Base-by-base conservation (phyloP, 768 basidiomycete genomes). In the Amanita phalloides region DNA sequence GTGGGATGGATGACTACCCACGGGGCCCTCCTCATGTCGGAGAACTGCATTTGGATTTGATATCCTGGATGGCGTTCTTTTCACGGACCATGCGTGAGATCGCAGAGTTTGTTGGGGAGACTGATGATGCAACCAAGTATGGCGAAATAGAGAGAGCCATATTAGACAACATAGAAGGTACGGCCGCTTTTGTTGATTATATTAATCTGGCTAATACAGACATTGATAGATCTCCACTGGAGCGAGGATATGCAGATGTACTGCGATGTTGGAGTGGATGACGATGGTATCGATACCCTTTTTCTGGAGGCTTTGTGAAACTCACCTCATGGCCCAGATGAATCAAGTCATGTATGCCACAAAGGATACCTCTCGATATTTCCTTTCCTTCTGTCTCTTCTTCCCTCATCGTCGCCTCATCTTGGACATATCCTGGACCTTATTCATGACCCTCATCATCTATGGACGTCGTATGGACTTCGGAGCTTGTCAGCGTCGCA, bases 31-130 rank as follows among this genome's bases (percentile, higher is more conserved):
- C 94, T 5, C 90, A 93, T 61, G 75, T 82, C 1, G 94, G 95
- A 45, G 94, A 97, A 68, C 71, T 98, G 44, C 94, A 98, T 64
- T 65, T 97, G 53, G 94, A 98, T 66, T 68, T 97, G 53, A 89
- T 93, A 56, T 86, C 87, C 28, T 98, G 94, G 94, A 90, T 97
- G 83, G 94, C 79, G 3, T 96, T 92, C 73, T 98, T 97, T 67
- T 80, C 90, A 32, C 74, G 86, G 57, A 97, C 94, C 26, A 98
- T 98, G 94, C 78, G 74, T 48, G 87, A 86, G 44, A 87, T 98
- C 53, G 86, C 94, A 0, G 82, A 79, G 53, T 95, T 87, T 63
- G 71, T 95, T 13, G 91, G 86, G 1, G 86, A 95, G 65, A 70
- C 65, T n/a, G 90, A 94, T 30, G 94, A 97, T 60, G 79, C 76